These are phyloP conservation scores for Bretschneidera sinensis DNA, from an alignment of 345 rosid genomes.

Conservation along the genomic window DNA sequence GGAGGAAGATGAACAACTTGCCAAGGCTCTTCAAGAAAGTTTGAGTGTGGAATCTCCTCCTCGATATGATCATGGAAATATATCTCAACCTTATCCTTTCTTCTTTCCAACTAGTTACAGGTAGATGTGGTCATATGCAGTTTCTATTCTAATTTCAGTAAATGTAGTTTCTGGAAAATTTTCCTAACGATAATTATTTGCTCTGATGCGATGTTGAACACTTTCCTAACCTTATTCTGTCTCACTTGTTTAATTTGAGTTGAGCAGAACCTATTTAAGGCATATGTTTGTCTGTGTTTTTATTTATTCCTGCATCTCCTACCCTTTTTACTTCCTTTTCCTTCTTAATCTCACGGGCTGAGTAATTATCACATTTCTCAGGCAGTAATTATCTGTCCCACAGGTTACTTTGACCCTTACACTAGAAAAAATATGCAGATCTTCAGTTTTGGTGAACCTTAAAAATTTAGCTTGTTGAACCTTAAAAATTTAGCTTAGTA, in stretches of 20 bases:
- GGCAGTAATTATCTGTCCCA: neutral
- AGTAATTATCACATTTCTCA: neutral
- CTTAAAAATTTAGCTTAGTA: no score
- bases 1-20: conserved; percentile 88
- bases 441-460: neutral
- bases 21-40: conserved; percentile 90
- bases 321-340: neutral
- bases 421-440: no score
- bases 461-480: no score
- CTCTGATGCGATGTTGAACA: neutral
- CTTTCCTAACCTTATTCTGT: neutral
- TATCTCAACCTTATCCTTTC: conserved; percentile 51
- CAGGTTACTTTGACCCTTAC: no score
- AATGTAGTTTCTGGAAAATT: neutral
- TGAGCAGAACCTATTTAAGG: neutral
- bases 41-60: conserved; percentile 55
- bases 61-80: conserved; percentile 35
- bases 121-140: conserved; percentile 28
- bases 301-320: neutral
- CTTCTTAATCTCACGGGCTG: neutral
- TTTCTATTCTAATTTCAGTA: neutral
- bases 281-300: neutral
- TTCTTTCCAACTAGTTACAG: conserved; percentile 53
- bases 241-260: neutral
- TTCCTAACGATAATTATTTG: neutral